Percentiles rank a stretch among this genome's conserved stretches.
Conservation (phyloP, 768 basidiomycete genomes). For the Boletus subparvulus region DNA sequence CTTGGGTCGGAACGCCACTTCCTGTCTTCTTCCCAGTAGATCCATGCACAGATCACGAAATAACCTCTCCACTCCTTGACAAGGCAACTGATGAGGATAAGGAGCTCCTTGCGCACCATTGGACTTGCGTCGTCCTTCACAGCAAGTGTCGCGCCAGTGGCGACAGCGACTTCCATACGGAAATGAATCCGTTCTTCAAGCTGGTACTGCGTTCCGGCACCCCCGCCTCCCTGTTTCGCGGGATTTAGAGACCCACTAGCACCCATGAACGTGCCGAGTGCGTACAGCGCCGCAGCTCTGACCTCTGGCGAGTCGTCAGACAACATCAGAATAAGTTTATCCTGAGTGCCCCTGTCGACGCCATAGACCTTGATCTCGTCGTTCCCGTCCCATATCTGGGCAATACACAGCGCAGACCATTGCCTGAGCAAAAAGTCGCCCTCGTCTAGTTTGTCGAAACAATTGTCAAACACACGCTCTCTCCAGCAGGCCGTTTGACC, state of each 20-base stretch:
- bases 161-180: slow-evolving; percentile 88
- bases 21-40: slow-evolving; percentile 91
- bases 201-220: slow-evolving; percentile 76
- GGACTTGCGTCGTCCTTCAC: slow-evolving; percentile 95
- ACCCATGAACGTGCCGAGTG: slow-evolving; percentile 91
- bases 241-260: slow-evolving; percentile 76
- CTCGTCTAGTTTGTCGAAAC: slow-evolving; percentile 81
- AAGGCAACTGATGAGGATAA: slow-evolving; percentile 87
- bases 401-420: slow-evolving; percentile 92
- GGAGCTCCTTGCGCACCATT: slow-evolving; percentile 92
- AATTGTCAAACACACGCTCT: slow-evolving; percentile 82
- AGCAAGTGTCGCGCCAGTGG: slow-evolving; percentile 82
- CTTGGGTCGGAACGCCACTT: slow-evolving; percentile 49
- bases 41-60: slow-evolving; percentile 95
- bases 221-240: slow-evolving; percentile 73
- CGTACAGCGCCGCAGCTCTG: slow-evolving; percentile 85
- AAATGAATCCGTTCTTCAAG: slow-evolving; percentile 79
- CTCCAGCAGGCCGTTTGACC: slow-evolving; percentile 86
- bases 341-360: slow-evolving; percentile 76
- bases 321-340: slow-evolving; percentile 74
- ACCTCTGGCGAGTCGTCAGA: slow-evolving; percentile 92
- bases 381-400: slow-evolving; percentile 90
- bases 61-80: slow-evolving; percentile 97
- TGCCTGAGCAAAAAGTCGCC: slow-evolving; percentile 91
- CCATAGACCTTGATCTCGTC: slow-evolving; percentile 88